Percentiles rank a stretch among this genome's conserved stretches.
phyloP scores from a whole-genome alignment of 495 filamentous ascomycete species.

The Xylaria castorea region DNA sequence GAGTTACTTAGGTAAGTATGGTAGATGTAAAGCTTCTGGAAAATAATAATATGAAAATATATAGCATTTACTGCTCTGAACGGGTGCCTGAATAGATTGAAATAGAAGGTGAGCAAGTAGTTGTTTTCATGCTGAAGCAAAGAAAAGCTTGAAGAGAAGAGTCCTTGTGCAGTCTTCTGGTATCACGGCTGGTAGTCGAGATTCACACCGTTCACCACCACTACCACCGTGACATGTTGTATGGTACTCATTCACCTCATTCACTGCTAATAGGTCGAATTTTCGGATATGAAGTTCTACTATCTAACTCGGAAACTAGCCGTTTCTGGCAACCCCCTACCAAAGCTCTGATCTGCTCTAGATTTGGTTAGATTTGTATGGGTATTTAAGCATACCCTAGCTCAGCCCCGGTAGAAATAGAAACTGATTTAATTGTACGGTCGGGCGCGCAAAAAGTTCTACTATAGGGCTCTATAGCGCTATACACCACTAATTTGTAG shows the following conservation, averaged over 20 bases:
- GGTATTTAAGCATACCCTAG: no score
- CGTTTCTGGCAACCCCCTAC: no score
- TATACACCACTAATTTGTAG: no score
- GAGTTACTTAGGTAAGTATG: not conserved
- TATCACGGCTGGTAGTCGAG: not conserved
- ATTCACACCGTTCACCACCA: not conserved
- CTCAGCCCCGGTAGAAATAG: no score
- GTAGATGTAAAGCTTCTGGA: not conserved
- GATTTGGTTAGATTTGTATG: no score
- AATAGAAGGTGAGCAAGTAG: not conserved
- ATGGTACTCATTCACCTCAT: not conserved
- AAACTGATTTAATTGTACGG: no score
- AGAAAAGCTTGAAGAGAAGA: not conserved
- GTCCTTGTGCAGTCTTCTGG: not conserved
- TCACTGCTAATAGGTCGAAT: not conserved
- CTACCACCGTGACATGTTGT: not conserved
- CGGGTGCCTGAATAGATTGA: not conserved
- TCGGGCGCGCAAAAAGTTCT: no score
- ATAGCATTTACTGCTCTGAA: not conserved
- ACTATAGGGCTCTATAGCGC: no score
- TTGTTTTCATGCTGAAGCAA: not conserved
- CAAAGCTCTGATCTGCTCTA: no score
- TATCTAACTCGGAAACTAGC: no score
- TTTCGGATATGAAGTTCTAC: no score
- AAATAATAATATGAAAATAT: not conserved